phyloP scores from a whole-genome alignment of 371 early-diverging fungal genomes.

The Mucor saturninus region DNA sequence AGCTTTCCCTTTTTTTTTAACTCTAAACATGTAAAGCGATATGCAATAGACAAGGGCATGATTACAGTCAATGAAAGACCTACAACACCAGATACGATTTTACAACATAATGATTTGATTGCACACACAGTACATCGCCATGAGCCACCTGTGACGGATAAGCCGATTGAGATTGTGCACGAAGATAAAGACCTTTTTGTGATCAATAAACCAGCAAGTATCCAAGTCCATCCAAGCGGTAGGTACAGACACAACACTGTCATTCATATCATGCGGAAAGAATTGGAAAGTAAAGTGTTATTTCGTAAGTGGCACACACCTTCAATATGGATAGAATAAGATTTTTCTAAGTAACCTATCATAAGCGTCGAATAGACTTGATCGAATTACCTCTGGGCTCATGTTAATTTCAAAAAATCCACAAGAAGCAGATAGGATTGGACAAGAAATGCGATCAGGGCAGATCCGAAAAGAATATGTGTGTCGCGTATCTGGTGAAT shows the following conservation, averaged over 20 bases:
- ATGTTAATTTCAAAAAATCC: slow-evolving; percentile 78
- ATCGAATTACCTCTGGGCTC: slow-evolving; percentile 92
- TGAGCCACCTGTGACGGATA: slow-evolving; percentile 88
- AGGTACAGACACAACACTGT: slow-evolving; percentile 85
- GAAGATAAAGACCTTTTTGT: slow-evolving; percentile 73
- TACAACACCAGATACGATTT: slow-evolving; percentile 54
- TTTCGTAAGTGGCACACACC: slow-evolving; percentile 62
- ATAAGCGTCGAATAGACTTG: slow-evolving; percentile 85
- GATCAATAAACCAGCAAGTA: slow-evolving; percentile 88
- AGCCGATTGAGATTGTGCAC: slow-evolving; percentile 65
- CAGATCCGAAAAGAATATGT: slow-evolving; percentile 86
- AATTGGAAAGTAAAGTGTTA: slow-evolving; percentile 64
- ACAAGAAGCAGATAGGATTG: slow-evolving; percentile 65
- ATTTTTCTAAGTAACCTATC: background rate
- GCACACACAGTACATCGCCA: slow-evolving; percentile 90
- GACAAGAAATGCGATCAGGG: slow-evolving; percentile 65
- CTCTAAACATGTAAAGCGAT: slow-evolving; percentile 43
- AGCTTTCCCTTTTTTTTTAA: background rate
- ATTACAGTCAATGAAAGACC: slow-evolving; percentile 77
- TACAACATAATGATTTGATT: slow-evolving; percentile 78
- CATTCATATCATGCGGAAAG: slow-evolving; percentile 73
- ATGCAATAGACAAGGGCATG: slow-evolving; percentile 78
- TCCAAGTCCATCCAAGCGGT: slow-evolving; percentile 87
- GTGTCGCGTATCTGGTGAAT: slow-evolving; percentile 84
- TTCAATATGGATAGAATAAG: background rate